Conservation (phyloP, 192 early-diverging fungal genomes). For the Coemansia sp. region DNA sequence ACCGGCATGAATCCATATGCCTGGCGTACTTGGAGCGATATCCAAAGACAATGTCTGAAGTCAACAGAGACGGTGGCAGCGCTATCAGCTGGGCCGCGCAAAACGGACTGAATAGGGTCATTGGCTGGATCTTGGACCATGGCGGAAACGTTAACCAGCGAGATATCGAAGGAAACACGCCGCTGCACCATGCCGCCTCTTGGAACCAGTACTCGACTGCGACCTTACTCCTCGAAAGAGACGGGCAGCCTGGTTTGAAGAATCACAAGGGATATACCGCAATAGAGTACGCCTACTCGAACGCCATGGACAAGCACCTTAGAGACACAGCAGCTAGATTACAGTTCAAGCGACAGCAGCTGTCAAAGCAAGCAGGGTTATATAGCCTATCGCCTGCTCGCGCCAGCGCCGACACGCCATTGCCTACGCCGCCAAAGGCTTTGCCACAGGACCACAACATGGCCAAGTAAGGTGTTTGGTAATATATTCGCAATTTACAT, state of each 20-base stretch:
- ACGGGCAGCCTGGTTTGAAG: conserved; percentile 38
- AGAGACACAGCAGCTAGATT: conserved; percentile 24
- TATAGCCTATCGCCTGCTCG: conserved; percentile 22
- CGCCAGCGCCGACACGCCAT: conserved; percentile 24
- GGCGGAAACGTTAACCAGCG: conserved; percentile 54
- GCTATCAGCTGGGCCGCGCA: conserved; percentile 52
- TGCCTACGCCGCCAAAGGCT: conserved; percentile 17
- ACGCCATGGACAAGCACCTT: conserved; percentile 48
- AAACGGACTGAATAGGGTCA: conserved; percentile 48
- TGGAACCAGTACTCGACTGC: conserved; percentile 51
- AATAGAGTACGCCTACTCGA: conserved; percentile 50
- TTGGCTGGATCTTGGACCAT: conserved; percentile 47
- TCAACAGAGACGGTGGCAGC: conserved; percentile 50
- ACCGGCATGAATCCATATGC: conserved; percentile 47
- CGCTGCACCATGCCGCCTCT: conserved; percentile 50
- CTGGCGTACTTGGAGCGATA: conserved; percentile 40
- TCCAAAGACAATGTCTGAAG: conserved; percentile 51
- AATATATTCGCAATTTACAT: conserved; percentile 9
- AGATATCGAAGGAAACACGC: conserved; percentile 56
- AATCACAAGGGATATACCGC: conserved; percentile 58
- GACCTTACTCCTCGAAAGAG: conserved; percentile 39
- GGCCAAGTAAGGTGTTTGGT: background rate
- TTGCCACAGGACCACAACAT: conserved; percentile 20
- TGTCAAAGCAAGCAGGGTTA: conserved; percentile 20
- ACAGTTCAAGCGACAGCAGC: conserved; percentile 41